Base-by-base conservation (phyloP, 1,284 basidiomycete species). In the Phaffia rhodozyma region DNA sequence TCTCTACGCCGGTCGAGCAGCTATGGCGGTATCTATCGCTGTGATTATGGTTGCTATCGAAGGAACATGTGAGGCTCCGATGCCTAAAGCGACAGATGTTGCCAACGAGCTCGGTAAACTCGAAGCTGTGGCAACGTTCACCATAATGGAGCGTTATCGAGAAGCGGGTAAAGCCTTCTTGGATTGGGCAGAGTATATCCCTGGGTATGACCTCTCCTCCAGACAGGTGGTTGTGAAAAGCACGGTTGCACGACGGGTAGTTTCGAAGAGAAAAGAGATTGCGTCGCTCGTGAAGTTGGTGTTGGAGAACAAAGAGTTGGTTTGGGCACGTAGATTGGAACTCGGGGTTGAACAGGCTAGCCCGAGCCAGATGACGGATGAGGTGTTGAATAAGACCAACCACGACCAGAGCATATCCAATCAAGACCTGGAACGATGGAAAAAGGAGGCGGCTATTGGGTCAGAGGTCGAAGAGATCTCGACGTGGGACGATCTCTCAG, bases 31-130 rank as follows among this genome's bases (percentile, higher is more conserved):
- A 75, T 54, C 77, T 71, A 30, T 79, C 83, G 87, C 85, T 7
- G 72, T 86, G 18, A 76, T 86, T 67, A 78, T 89, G n/a, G 79
- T 88, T 61, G 81, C 84, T 0, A 73, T 88, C 52, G 87, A 89
- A 75, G 84, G 82, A 3, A 85, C 58, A 69, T 74, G 76, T 1
- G 79, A 81, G 32, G 72, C 77, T n/a, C 76, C 81, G 3, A 74
- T 86, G 34, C 80, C 82, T 53, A 77, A 81, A 60, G 74, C 83
- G 18, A 77, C 77, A 18, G 78, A 81, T 7, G 77, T 89, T 52
- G 79, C 83, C 16, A 77, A 79, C 50, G 77, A 74, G 25, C 78
- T 89, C 43, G 84, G 80, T 3, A 67, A 73, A 29, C 77, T 81
- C 30, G 77, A 81, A 63, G 78, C 79, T 21, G 76, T 79, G 50